Conservation (phyloP, 192 early-diverging fungal species). For the Coemansia sp. region DNA sequence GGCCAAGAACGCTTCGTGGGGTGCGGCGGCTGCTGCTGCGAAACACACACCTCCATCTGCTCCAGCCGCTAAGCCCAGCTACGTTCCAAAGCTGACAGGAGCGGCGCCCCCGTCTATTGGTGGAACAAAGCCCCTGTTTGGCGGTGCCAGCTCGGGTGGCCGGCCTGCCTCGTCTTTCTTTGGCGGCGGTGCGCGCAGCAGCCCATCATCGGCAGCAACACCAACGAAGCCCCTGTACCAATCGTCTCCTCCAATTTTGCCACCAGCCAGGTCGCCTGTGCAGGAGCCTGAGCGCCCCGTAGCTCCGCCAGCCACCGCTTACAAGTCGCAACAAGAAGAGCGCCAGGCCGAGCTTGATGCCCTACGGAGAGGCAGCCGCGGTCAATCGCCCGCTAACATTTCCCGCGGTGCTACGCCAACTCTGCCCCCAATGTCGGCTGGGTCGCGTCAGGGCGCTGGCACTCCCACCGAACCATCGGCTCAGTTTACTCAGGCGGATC, state of each 20-base stretch:
- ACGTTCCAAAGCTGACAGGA: slow-evolving; percentile 1
- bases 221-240: slow-evolving; percentile 7
- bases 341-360: slow-evolving; percentile 52
- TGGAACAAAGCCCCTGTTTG: slow-evolving; percentile 31
- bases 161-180: slow-evolving; percentile 8
- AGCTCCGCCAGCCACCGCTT: slow-evolving; percentile 14
- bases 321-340: slow-evolving; percentile 44
- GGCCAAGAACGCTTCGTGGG: slow-evolving; percentile 25
- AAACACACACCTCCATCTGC: not conserved
- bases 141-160: slow-evolving; percentile 9
- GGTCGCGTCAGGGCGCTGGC: slow-evolving; percentile 20
- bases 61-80: not conserved
- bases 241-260: not conserved
- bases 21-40: not conserved
- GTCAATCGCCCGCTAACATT: slow-evolving; percentile 21
- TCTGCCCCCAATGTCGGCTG: slow-evolving; percentile 2
- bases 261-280: slow-evolving; percentile 8
- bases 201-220: slow-evolving; percentile 14
- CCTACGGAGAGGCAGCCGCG: slow-evolving; percentile 46
- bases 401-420: slow-evolving; percentile 21
- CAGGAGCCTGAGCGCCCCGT: slow-evolving; percentile 1
- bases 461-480: slow-evolving; percentile 37
- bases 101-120: slow-evolving; percentile 13
- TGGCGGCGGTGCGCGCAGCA: not conserved
- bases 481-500: slow-evolving; percentile 43